Evolutionary conservation across 2,329 filamentous ascomycete genomes (phyloP), one percentile per base, ranked within the genome.

Genomic region (Juglanconis oblonga): DNA sequence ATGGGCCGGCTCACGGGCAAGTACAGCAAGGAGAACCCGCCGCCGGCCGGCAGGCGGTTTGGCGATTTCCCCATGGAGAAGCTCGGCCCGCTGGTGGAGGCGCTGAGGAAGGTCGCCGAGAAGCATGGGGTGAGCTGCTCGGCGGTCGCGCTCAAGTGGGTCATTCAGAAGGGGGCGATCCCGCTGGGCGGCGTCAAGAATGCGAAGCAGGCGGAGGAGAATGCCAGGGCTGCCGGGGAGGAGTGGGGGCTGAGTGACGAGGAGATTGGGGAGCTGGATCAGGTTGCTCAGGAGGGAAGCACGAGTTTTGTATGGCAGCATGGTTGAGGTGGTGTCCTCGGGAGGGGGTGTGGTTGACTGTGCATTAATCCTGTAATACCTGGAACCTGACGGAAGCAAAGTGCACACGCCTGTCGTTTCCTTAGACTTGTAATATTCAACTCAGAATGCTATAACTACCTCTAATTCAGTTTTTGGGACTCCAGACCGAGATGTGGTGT

Each of bases 121-220:
- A 69, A 71, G 57, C 69, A 67, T 9, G 70, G 68, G 5, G 71
- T 75, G 13, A 64, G 64, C 17, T 63, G 72, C 14, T 70, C 73
- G 32, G 75, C 76, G 1, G 73, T 79, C 4, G 75, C 76, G 40
- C 63, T 80, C 36, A 80, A 80, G 62, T 79, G 74, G 64, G 73
- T 73, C 9, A 71, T 79, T 35, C 73, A 72, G 52, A 80, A 79
- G 66, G 77, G 77, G 0, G 73, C 74, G 7, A 67, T 77, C 5
- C 77, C 77, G 0, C 63, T 79, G 3, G 74, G 76, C 5, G 77
- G 76, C 0, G 68, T 77, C 4, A 71, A 76, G 49, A 76, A 74
- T 49, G 64, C 69, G 14, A 70, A 72, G n/a, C 76, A 79, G 68
- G 75, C 73, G 5, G 66, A 73, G 57, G 69, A 76, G 57, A 71